Evolutionary conservation across 2,329 filamentous ascomycete genomes (phyloP).

Genomic region (Hymenoscyphus scutula): DNA sequence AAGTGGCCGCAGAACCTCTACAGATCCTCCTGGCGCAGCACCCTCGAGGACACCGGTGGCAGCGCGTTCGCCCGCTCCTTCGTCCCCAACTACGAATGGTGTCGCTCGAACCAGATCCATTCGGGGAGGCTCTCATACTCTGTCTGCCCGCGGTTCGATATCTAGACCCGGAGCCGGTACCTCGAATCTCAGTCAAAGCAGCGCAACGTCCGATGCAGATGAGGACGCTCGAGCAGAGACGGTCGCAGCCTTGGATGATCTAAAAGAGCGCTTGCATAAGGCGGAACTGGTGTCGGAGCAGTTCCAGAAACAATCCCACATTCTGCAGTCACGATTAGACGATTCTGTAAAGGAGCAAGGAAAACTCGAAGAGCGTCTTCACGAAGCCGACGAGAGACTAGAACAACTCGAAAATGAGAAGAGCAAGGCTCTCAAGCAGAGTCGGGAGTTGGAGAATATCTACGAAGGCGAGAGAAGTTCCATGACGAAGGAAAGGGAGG

Average conservation of each 20-base stretch:
- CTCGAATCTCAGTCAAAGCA: slow-evolving; percentile 34
- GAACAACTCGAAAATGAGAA: slow-evolving; percentile 82
- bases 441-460: slow-evolving; percentile 86
- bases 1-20: slow-evolving; percentile 30
- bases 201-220: slow-evolving; percentile 49
- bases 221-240: slow-evolving; percentile 78
- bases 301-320: slow-evolving; percentile 78
- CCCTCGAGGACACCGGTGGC: slow-evolving; percentile 30
- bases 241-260: slow-evolving; percentile 74
- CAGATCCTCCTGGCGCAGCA: slow-evolving; percentile 29
- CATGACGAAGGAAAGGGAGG: slow-evolving; percentile 89
- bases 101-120: slow-evolving; percentile 63
- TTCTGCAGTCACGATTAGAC: slow-evolving; percentile 81
- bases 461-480: slow-evolving; percentile 88
- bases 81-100: slow-evolving; percentile 28
- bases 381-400: slow-evolving; percentile 81
- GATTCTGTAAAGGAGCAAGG: slow-evolving; percentile 80
- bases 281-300: slow-evolving; percentile 77
- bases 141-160: slow-evolving; percentile 71
- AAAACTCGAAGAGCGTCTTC: slow-evolving; percentile 81
- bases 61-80: neutral
- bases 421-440: slow-evolving; percentile 76
- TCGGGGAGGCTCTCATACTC: slow-evolving; percentile 52
- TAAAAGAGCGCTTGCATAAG: slow-evolving; percentile 78
- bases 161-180: slow-evolving; percentile 49